Conservation (phyloP, 176 grass and related monocot genomes). For the Miscanthus lutarioriparius region DNA sequence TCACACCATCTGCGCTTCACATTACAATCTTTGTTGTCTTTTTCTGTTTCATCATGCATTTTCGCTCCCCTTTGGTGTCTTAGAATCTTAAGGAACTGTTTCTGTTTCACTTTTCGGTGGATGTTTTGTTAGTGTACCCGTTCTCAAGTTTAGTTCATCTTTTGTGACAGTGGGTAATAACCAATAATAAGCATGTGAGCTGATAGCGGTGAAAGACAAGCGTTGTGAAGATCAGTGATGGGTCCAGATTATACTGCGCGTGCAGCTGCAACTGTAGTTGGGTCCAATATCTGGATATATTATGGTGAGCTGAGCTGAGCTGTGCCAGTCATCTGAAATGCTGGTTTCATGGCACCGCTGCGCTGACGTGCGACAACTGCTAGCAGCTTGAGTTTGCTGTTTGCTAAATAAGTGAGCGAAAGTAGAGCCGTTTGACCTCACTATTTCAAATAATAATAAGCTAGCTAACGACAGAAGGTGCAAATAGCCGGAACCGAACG, state of each 20-base stretch:
- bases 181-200: constrained; percentile 12
- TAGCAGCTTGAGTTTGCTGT: too few species aligned
- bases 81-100: constrained; percentile 1
- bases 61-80: neutral
- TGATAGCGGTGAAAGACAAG: neutral
- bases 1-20: neutral
- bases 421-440: too few species aligned
- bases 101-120: neutral
- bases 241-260: neutral
- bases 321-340: neutral
- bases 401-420: too few species aligned
- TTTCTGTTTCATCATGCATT: neutral
- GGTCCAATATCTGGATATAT: neutral
- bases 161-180: neutral
- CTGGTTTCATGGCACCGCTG: too few species aligned
- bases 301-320: neutral
- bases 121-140: neutral
- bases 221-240: neutral
- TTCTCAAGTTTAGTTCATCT: neutral
- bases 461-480: too few species aligned
- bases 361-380: too few species aligned
- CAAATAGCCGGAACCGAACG: too few species aligned
- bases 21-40: neutral
- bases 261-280: neutral
- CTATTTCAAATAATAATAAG: too few species aligned